A percentile compares a stretch with the other conserved stretches of the same genome.
phyloP scores from a whole-genome alignment of 1,284 basidiomycete genomes.

The Malassezia psittaci region DNA sequence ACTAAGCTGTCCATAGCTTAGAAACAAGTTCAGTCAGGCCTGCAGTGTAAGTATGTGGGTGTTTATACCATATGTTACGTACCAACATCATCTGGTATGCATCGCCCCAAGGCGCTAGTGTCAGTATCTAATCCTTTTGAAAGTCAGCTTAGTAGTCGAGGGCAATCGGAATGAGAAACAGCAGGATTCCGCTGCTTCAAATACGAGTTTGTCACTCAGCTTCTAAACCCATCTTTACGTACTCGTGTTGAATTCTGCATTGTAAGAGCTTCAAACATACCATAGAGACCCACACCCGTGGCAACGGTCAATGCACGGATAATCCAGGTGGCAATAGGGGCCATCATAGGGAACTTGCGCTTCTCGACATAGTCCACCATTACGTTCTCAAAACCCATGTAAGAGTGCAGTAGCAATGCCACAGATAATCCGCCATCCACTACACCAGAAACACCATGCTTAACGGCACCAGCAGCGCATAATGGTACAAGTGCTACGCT shows the following conservation, averaged over 20 bases:
- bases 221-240: conserved; percentile 16
- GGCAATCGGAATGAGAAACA: not conserved
- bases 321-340: conserved; percentile 62
- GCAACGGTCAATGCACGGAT: conserved; percentile 68
- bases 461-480: conserved; percentile 42
- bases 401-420: conserved; percentile 80
- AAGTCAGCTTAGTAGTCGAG: not conserved
- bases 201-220: not conserved
- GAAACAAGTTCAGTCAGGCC: conserved; percentile 60
- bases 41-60: not conserved
- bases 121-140: conserved; percentile 3
- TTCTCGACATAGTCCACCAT: conserved; percentile 74
- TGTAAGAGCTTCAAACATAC: conserved; percentile 12
- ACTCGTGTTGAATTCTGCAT: conserved; percentile 43
- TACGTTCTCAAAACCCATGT: conserved; percentile 58
- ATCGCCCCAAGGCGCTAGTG: not conserved
- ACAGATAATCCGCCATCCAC: conserved; percentile 79
- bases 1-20: conserved; percentile 59
- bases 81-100: conserved; percentile 64
- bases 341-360: conserved; percentile 75
- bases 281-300: conserved; percentile 79
- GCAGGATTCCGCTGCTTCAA: not conserved
- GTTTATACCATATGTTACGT: conserved; percentile 9
- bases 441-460: conserved; percentile 43
- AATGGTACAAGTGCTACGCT: conserved; percentile 78